phyloP scores from a whole-genome alignment of 164 flowering plant species.

The Macadamia integrifolia region DNA sequence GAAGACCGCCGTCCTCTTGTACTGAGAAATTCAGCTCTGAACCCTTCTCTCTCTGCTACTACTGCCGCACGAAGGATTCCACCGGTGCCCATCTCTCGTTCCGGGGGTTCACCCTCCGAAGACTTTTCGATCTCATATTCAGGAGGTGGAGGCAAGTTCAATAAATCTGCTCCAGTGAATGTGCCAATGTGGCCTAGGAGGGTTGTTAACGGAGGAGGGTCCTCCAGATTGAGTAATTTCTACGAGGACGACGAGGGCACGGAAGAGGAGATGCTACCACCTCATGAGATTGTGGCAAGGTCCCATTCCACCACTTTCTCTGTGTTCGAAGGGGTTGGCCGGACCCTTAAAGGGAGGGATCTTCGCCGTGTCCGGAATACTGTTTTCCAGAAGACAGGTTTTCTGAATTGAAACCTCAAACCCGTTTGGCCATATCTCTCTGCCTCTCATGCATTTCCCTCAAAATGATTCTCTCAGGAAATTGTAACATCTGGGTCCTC shows the following conservation, averaged over 20 bases:
- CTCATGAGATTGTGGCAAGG: slow-evolving; percentile 56
- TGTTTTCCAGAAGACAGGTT: slow-evolving; percentile 56
- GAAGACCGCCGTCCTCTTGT: slow-evolving; percentile 25
- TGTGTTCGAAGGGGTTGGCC: slow-evolving; percentile 62
- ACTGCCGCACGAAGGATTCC: slow-evolving; percentile 29
- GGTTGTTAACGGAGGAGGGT: background rate
- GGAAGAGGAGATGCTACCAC: slow-evolving; percentile 47
- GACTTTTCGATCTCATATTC: slow-evolving; percentile 12
- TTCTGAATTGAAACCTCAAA: slow-evolving; percentile 30
- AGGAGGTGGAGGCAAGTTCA: slow-evolving; percentile 7
- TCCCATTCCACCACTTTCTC: slow-evolving; percentile 42
- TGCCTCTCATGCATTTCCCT: background rate
- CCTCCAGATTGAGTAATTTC: slow-evolving; percentile 1
- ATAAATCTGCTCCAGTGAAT: slow-evolving; percentile 48
- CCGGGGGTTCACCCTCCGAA: slow-evolving; percentile 11
- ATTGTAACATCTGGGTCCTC: background rate
- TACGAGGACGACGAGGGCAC: slow-evolving; percentile 24
- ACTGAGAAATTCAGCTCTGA: slow-evolving; percentile 29
- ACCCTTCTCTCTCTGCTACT: slow-evolving; percentile 32
- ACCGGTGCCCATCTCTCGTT: slow-evolving; percentile 17
- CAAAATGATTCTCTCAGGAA: background rate
- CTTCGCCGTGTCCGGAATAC: slow-evolving; percentile 47
- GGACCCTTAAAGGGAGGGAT: slow-evolving; percentile 67
- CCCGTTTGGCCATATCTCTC: background rate
- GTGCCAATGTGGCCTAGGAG: slow-evolving; percentile 45